A percentile compares a stretch with the other conserved stretches of the same genome.
Evolutionary conservation across 352 stramenopile genomes (phyloP).

Genomic region (Pythium rhizo-oryzae): DNA sequence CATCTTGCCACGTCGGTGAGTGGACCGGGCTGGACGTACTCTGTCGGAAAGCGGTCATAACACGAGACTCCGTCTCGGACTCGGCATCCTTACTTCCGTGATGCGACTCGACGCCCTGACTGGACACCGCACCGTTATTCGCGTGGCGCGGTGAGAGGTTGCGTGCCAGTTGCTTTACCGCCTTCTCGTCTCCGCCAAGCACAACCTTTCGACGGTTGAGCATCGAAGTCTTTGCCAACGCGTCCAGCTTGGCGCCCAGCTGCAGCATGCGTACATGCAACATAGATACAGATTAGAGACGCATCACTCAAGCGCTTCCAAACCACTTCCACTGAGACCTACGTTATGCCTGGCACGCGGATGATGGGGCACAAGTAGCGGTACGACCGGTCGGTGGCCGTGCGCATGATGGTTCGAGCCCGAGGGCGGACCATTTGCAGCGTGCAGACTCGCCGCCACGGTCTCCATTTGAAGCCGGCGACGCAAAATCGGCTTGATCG

Average conservation of each 20-base stretch:
- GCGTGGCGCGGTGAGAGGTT: slow-evolving; percentile 27
- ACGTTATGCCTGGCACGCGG: slow-evolving; percentile 31
- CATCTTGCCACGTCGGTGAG: neutral
- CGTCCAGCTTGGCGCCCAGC: slow-evolving; percentile 63
- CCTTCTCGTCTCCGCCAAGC: slow-evolving; percentile 39
- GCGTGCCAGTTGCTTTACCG: slow-evolving; percentile 3
- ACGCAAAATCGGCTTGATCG: slow-evolving; percentile 14
- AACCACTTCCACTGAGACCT: neutral
- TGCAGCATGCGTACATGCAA: neutral
- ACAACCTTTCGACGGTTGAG: slow-evolving; percentile 65
- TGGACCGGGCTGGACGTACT: slow-evolving; percentile 32
- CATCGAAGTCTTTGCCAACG: slow-evolving; percentile 53
- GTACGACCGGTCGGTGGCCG: slow-evolving; percentile 10
- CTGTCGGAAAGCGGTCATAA: slow-evolving; percentile 57
- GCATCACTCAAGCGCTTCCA: neutral
- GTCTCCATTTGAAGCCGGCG: slow-evolving; percentile 21
- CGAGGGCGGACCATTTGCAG: neutral
- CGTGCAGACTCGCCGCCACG: neutral
- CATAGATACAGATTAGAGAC: neutral
- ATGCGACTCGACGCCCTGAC: neutral
- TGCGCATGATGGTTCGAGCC: neutral
- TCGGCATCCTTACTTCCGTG: slow-evolving; percentile 20
- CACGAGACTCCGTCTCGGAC: slow-evolving; percentile 38
- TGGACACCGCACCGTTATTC: neutral
- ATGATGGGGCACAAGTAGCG: slow-evolving; percentile 17